Conservation (phyloP, 2,329 filamentous ascomycete species). For the Ophiostoma novo-ulmi region DNA sequence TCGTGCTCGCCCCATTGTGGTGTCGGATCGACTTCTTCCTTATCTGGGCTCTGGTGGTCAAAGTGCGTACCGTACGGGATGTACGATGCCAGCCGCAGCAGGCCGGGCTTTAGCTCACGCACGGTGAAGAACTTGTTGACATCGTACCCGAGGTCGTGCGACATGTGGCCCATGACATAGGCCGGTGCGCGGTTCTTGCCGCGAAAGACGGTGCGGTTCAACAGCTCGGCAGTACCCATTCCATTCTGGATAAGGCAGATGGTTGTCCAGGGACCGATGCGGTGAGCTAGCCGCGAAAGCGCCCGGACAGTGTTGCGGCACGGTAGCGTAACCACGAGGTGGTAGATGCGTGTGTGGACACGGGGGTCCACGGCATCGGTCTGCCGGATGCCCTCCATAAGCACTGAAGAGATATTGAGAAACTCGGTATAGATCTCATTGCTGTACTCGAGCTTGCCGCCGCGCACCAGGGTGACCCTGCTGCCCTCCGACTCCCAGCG, state of each 20-base stretch:
- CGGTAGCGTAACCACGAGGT: constrained; percentile 35
- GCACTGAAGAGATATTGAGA: not conserved
- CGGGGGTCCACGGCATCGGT: not conserved
- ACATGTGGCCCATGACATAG: constrained; percentile 66
- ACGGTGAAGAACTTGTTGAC: constrained; percentile 23
- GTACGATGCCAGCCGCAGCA: constrained; percentile 35
- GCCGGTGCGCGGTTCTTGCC: constrained; percentile 61
- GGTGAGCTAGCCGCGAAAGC: constrained; percentile 30
- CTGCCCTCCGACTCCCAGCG: constrained; percentile 4
- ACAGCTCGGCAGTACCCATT: constrained; percentile 73
- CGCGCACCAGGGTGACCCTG: constrained; percentile 10
- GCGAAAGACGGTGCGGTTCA: constrained; percentile 67
- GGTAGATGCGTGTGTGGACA: constrained; percentile 27
- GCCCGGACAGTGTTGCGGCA: constrained; percentile 30
- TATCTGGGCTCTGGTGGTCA: not conserved
- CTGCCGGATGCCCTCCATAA: not conserved
- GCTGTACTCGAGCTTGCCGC: not conserved
- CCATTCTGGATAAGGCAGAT: constrained; percentile 41
- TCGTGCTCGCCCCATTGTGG: constrained; percentile 5
- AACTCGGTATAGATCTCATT: not conserved
- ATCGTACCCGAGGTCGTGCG: constrained; percentile 41
- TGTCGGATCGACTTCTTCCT: not conserved
- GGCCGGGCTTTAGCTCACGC: constrained; percentile 34
- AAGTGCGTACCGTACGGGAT: constrained; percentile 12
- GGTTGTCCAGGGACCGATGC: constrained; percentile 35